Evolutionary conservation across 1,284 basidiomycete species (phyloP).

Genomic region (Papiliotrema nemorosa): DNA sequence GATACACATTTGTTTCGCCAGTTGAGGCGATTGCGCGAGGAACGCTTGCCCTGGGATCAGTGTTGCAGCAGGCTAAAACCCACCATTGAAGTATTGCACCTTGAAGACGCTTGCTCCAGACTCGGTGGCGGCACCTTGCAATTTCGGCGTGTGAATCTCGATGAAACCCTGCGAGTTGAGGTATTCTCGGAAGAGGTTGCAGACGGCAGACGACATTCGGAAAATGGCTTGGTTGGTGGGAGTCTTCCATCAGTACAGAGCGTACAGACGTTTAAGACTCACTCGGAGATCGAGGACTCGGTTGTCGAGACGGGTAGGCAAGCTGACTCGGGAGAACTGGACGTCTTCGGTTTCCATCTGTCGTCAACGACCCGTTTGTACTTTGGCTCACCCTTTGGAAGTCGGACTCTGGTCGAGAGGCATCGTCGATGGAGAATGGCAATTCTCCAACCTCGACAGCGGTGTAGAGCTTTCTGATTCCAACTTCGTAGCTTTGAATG

Average conservation of each 20-base stretch:
- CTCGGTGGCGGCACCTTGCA: conserved; percentile 96
- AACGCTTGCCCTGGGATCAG: conserved; percentile 59
- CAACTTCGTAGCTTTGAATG: conserved; percentile 83
- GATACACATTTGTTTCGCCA: conserved; percentile 99
- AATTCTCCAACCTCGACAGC: conserved; percentile 70
- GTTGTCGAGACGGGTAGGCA: conserved; percentile 94
- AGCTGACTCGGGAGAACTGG: conserved; percentile 60
- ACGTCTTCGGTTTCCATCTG: conserved; percentile 59
- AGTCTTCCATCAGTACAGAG: conserved; percentile 57
- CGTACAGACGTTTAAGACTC: conserved; percentile 35
- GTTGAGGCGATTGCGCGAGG: conserved; percentile 93
- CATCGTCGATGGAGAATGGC: conserved; percentile 93
- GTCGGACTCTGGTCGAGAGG: conserved; percentile 75
- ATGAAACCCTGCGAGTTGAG: conserved; percentile 65
- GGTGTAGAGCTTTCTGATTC: conserved; percentile 79
- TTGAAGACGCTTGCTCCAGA: conserved; percentile 97
- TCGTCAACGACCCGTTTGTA: background rate
- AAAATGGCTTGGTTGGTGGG: conserved; percentile 96
- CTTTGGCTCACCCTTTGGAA: conserved; percentile 48
- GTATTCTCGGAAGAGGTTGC: conserved; percentile 83
- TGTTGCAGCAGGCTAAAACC: conserved; percentile 8
- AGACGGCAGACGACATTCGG: conserved; percentile 82
- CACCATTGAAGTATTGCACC: conserved; percentile 95
- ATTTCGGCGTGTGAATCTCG: conserved; percentile 97
- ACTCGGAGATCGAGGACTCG: conserved; percentile 90